Evolutionary conservation across 2,329 filamentous ascomycete genomes (phyloP), one percentile per base, ranked within the genome.

Genomic region (Golovinomyces cichoracearum): DNA sequence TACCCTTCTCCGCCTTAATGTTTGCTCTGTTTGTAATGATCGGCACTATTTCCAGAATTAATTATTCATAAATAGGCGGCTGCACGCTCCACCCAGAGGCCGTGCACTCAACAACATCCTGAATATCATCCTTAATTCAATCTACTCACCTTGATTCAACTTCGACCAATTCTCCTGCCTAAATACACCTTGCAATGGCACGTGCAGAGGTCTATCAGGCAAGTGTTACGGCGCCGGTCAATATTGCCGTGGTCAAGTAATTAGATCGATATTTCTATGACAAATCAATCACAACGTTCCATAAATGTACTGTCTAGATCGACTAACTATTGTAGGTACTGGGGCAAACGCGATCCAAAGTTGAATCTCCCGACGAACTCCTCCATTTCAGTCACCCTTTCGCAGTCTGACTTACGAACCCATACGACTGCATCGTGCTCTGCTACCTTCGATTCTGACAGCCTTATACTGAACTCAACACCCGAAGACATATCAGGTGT

Each of bases 311-410:
- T 25, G 31, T 23, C 22, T 38, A 29, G 37, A 48, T 23, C 23
- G 49, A 50, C 51, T 56, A 48, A 57, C 22, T 37, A 27, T 48
- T 50, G 13, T 56, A 76, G 73, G 63, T 81, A 98, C 74, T 98
- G 92, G 90, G 90, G 92, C 58, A 98, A 98, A 68, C 83, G 90
- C 53, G 86, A 95, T 65, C 66, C 83, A 48, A 83, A 82, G 63
- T 76, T 95, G 58, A 98, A 98, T 66, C 80, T 95, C 50, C 90
- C 90, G 31, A 95, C 90, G 62, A 98, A 98, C 70, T 93, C 84
- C 55, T 98, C 90, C 55, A 78, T 98, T 61, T 93, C 84, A 53
- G 88, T 98, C 50, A 98, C 90, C 49, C 81, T 98, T 58, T 90
- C 85, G 47, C 90, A 98, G 67, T 72, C 75, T 63, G 88, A 94